These are phyloP conservation scores for Aspergillus uvarum DNA, from an alignment of 2,329 filamentous ascomycete species.

Conservation along the genomic window DNA sequence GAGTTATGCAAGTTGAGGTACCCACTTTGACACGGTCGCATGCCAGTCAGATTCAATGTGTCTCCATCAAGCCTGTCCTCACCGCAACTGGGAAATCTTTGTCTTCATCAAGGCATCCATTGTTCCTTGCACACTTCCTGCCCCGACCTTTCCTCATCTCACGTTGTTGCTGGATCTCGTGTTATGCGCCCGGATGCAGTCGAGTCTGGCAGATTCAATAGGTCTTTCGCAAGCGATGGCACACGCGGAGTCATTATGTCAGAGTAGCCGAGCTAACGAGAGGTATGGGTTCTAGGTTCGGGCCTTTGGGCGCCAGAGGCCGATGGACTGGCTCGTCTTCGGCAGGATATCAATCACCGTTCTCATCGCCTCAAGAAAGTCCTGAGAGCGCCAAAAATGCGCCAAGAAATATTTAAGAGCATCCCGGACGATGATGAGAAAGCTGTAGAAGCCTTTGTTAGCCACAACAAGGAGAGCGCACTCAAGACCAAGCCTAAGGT, in stretches of 20 bases:
- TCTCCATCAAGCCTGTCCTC: neutral
- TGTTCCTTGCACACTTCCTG: neutral
- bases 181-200: neutral
- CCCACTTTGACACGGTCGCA: neutral
- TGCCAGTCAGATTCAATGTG: neutral
- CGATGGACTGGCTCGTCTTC: slow-evolving; percentile 63
- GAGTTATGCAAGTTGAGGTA: slow-evolving; percentile 35
- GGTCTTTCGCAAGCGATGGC: neutral
- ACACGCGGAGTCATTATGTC: neutral
- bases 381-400: slow-evolving; percentile 61
- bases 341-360: slow-evolving; percentile 72
- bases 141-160: neutral
- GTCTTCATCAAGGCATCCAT: neutral
- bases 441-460: slow-evolving; percentile 68
- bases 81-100: neutral
- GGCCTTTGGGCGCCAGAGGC: slow-evolving; percentile 80
- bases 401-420: slow-evolving; percentile 63
- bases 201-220: neutral
- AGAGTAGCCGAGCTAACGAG: slow-evolving; percentile 10
- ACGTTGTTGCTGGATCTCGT: neutral
- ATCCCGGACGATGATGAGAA: slow-evolving; percentile 57
- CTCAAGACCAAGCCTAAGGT: slow-evolving; percentile 87
- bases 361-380: slow-evolving; percentile 68
- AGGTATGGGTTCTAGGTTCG: slow-evolving; percentile 54
- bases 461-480: slow-evolving; percentile 68